A percentile compares a stretch with the other conserved stretches of the same genome.
These are phyloP conservation scores for Falciphora oryzae DNA, from an alignment of 2,329 filamentous ascomycete species.

Conservation along the genomic window DNA sequence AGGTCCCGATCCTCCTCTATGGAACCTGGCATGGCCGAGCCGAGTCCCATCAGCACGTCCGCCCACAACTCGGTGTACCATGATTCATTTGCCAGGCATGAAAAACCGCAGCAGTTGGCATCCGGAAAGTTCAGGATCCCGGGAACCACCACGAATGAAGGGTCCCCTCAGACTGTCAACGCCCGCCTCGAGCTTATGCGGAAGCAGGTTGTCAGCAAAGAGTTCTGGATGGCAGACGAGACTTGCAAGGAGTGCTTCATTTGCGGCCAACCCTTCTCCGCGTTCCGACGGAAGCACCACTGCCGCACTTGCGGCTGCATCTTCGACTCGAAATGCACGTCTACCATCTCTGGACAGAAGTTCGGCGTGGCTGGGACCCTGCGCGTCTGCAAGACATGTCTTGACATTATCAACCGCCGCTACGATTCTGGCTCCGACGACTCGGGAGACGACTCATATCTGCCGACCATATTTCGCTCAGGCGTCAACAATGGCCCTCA, in stretches of 20 bases:
- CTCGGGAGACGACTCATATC: conserved; percentile 69
- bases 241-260: conserved; percentile 96
- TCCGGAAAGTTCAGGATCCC: conserved; percentile 47
- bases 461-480: conserved; percentile 58
- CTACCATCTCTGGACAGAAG: conserved; percentile 76
- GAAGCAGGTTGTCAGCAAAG: conserved; percentile 83
- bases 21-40: conserved; percentile 50
- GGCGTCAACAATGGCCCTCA: conserved; percentile 33
- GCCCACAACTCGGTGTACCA: conserved; percentile 54
- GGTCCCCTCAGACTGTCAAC: conserved; percentile 52
- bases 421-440: conserved; percentile 86
- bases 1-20: conserved; percentile 54
- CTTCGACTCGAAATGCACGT: conserved; percentile 94
- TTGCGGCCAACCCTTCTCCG: conserved; percentile 84
- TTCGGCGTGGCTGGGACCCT: conserved; percentile 84
- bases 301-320: conserved; percentile 97
- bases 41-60: conserved; percentile 52
- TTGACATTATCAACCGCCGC: conserved; percentile 83
- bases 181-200: conserved; percentile 65
- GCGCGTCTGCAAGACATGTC: conserved; percentile 87
- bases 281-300: conserved; percentile 93
- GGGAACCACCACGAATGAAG: conserved; percentile 50
- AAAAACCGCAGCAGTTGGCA: conserved; percentile 36
- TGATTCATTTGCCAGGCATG: conserved; percentile 46
- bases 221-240: conserved; percentile 99